Base-by-base conservation (phyloP, 768 basidiomycete genomes). In the Suillus clintonianus region DNA sequence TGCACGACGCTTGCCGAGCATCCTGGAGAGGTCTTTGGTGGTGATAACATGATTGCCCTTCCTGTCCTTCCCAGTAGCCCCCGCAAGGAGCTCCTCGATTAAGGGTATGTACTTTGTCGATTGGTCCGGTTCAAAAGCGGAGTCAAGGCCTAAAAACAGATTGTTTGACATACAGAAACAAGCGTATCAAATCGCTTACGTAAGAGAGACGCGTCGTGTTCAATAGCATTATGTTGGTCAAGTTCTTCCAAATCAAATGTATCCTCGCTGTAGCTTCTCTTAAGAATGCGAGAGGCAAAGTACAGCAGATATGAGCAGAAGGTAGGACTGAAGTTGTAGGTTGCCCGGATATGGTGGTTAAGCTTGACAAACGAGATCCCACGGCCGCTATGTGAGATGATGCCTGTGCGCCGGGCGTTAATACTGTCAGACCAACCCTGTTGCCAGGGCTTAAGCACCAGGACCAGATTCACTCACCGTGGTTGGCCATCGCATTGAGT, bases 401-500 rank as follows among this genome's bases (percentile, higher is more conserved):
- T 80, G 15, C 77, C 78, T 78, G n/a, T n/a, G n/a, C n/a, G n/a
- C n/a, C n/a, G 47, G 1, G 36, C 47, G 22, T 59, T 22, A 45
- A 53, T 39, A 4, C 24, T 2, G 34, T 59, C 7, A 30, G 22
- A 14, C 41, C 47, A 34, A 42, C 39, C 22, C 27, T 19, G 17
- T 13, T 5, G 39, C 22, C 2, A 17, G 10, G 2, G 22, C 47
- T 32, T 9, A 19, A 48, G 37, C 17, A 15, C 14, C 0, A n/a
- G 39, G 8, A 10, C 13, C 22, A n/a, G 22, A 1, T 9, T 13
- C 67, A 55, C 67, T 32, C 55, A 92, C 92, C 92, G 65, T 94
- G 92, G 71, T 94, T 94, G 8, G 92, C 90, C 85, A 94, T 79
- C 0, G 90, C 89, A 68, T 94, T 94, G 64, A 94, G 72, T 11